Evolutionary conservation across 305 asterid species (phyloP).

Genomic region (Fraxinus sp.): DNA sequence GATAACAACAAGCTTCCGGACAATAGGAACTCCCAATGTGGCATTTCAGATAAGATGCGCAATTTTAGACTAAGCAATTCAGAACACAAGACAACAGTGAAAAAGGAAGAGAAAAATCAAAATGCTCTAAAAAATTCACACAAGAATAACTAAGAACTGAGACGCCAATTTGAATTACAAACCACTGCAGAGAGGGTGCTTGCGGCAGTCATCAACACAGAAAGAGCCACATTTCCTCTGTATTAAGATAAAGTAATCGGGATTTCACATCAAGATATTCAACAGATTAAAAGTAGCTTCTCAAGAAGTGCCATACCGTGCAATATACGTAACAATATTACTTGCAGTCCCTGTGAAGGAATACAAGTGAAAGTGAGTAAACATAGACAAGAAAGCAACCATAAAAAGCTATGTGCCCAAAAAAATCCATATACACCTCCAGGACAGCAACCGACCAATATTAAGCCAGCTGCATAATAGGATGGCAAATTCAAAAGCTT

Average conservation of each 20-base stretch:
- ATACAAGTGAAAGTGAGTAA: constrained; percentile 13
- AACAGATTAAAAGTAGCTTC: constrained; percentile 12
- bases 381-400: not conserved
- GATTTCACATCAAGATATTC: constrained; percentile 24
- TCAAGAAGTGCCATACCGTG: constrained; percentile 52
- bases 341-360: constrained; percentile 79
- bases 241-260: constrained; percentile 25
- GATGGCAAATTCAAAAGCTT: constrained; percentile 83
- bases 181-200: constrained; percentile 93
- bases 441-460: constrained; percentile 91
- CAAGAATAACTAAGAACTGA: not conserved
- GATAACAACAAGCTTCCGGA: not conserved
- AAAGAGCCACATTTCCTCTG: constrained; percentile 96
- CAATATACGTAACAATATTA: constrained; percentile 91
- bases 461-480: constrained; percentile 88
- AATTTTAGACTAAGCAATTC: not conserved
- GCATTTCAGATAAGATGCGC: not conserved
- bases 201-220: constrained; percentile 95
- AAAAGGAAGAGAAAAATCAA: constrained; percentile 9
- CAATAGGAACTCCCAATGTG: not conserved
- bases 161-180: constrained; percentile 33
- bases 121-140: not conserved
- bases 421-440: constrained; percentile 53
- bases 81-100: not conserved
- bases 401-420: not conserved